Percentiles rank a stretch among this genome's conserved stretches.
Evolutionary conservation across 768 basidiomycete species (phyloP).

Genomic region (Trametes gibbosa): DNA sequence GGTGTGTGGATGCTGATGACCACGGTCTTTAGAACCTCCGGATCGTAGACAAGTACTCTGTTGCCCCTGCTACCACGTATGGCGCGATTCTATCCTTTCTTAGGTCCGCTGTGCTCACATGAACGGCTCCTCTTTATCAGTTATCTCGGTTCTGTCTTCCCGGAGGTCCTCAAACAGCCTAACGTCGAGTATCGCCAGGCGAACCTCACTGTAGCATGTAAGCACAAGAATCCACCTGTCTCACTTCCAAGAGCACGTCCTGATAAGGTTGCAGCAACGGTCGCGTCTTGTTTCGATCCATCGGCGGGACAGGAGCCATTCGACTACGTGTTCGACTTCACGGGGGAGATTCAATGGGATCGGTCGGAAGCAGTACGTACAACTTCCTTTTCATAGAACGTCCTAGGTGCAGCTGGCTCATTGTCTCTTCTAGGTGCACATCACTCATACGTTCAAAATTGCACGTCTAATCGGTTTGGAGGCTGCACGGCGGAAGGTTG

Average conservation of each 20-base stretch:
- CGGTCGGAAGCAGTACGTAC: conserved; percentile 66
- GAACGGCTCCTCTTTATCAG: conserved; percentile 36
- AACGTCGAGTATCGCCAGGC: conserved; percentile 79
- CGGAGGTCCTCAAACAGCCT: conserved; percentile 61
- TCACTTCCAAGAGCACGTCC: conserved; percentile 5
- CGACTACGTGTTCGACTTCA: conserved; percentile 81
- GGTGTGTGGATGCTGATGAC: conserved; percentile 13
- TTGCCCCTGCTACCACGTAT: conserved; percentile 71
- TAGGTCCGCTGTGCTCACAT: conserved; percentile 17
- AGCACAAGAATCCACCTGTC: conserved; percentile 25
- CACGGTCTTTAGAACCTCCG: conserved; percentile 52
- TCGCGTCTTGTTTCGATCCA: conserved; percentile 69
- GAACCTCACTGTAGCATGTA: conserved; percentile 73
- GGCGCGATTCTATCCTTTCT: conserved; percentile 29
- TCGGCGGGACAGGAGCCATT: conserved; percentile 67
- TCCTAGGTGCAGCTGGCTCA: background rate
- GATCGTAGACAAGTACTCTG: conserved; percentile 74
- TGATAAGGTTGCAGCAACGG: conserved; percentile 48
- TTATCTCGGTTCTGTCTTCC: conserved; percentile 77
- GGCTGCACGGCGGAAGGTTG: conserved; percentile 75
- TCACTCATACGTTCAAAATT: conserved; percentile 69
- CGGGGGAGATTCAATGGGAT: conserved; percentile 76
- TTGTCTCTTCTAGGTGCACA: conserved; percentile 58
- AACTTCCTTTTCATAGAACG: background rate
- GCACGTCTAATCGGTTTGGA: conserved; percentile 70